A percentile compares a stretch with the other conserved stretches of the same genome.
Conservation (phyloP, 305 asterid genomes). For the Fraxinus ornus region DNA sequence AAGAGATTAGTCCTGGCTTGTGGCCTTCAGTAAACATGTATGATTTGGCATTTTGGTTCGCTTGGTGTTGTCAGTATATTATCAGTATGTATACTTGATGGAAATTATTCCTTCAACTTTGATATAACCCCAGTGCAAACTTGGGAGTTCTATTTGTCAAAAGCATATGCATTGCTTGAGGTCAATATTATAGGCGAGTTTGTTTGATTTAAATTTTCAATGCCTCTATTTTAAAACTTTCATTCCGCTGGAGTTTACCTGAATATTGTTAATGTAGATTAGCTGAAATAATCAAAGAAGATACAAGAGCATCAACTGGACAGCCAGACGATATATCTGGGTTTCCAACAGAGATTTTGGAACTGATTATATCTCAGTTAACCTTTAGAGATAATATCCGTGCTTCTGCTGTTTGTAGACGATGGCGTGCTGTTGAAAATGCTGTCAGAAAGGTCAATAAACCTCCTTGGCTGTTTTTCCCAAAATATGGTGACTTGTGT, state of each 20-base stretch:
- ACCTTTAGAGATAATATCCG: constrained; percentile 25
- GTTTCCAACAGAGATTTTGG: constrained; percentile 66
- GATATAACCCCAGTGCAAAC: background rate
- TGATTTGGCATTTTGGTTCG: background rate
- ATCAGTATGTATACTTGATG: too few relatives aligned
- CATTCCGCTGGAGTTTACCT: background rate
- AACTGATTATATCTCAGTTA: constrained; percentile 52
- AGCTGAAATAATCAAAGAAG: constrained; percentile 39
- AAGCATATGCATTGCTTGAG: too few relatives aligned
- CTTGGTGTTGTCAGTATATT: background rate
- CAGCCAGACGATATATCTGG: constrained; percentile 32
- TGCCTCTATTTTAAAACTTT: background rate
- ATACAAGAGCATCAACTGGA: constrained; percentile 19
- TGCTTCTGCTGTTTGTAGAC: constrained; percentile 76
- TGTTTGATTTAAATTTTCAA: background rate
- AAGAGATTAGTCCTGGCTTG: background rate
- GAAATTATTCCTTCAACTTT: background rate
- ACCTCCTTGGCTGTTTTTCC: constrained; percentile 80
- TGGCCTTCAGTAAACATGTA: background rate
- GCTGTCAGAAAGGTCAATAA: constrained; percentile 62
- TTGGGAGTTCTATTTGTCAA: background rate
- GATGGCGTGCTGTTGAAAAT: constrained; percentile 58
- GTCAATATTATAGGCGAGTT: too few relatives aligned
- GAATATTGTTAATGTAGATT: constrained; percentile 42
- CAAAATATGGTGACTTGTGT: constrained; percentile 25